A percentile compares a stretch with the other conserved stretches of the same genome.
Evolutionary conservation across 176 grass and related monocot genomes (phyloP).

Genomic region (Cocos nucifera): DNA sequence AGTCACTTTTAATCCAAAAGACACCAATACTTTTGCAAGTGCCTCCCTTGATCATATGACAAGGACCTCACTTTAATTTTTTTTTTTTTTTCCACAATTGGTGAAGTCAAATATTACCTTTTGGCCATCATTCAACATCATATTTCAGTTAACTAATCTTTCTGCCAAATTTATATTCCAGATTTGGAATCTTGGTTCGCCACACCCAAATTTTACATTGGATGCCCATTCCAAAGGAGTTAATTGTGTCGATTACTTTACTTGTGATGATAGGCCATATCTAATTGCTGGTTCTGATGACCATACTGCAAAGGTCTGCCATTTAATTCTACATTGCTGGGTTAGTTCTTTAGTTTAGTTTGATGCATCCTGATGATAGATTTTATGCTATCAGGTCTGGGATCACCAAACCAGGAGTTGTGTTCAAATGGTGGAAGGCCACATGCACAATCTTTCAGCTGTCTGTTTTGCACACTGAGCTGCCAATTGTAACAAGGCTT

Average conservation of each 20-base stretch:
- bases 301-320: conserved; percentile 47
- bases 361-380: no score
- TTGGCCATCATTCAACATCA: no score
- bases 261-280: conserved; percentile 27
- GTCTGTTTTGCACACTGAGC: conserved; percentile 37
- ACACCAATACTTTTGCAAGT: conserved; percentile 95
- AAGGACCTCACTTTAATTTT: conserved; percentile 40
- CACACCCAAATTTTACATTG: conserved; percentile 59
- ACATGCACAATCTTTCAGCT: conserved; percentile 47
- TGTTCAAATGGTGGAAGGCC: conserved; percentile 69
- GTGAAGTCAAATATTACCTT: no score
- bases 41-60: conserved; percentile 92
- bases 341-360: no score
- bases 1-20: conserved; percentile 96
- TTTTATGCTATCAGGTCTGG: conserved; percentile 50
- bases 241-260: conserved; percentile 78
- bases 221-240: conserved; percentile 66
- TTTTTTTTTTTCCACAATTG: not conserved
- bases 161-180: conserved; percentile 9
- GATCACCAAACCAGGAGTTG: conserved; percentile 69
- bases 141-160: no score
- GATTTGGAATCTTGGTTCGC: conserved; percentile 77
- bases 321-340: not conserved
- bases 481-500: conserved; percentile 69
- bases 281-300: conserved; percentile 52